A percentile compares a stretch with the other conserved stretches of the same genome.
These are phyloP conservation scores for Paramarasmius palmivorus DNA, from an alignment of 1,284 basidiomycete species.

Conservation along the genomic window DNA sequence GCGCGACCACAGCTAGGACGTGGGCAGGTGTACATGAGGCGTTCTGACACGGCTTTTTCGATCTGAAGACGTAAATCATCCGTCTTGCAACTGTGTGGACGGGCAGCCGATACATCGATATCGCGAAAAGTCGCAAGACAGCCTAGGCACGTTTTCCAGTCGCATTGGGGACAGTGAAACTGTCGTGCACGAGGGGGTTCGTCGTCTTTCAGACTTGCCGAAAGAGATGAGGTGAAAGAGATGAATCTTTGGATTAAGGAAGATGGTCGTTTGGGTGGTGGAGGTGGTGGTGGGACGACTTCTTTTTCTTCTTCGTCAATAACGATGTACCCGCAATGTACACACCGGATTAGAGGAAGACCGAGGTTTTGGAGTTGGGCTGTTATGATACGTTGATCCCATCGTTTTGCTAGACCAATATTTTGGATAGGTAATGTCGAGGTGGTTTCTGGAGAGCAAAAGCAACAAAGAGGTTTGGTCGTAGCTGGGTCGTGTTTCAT, in stretches of 20 bases:
- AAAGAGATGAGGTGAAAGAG: not conserved
- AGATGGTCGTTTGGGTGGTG: not conserved
- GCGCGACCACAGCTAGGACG: constrained; percentile 1
- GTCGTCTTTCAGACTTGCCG: not conserved
- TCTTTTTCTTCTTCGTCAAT: constrained; percentile 1
- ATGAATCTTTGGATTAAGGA: not conserved
- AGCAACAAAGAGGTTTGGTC: constrained; percentile 4
- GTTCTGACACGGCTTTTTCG: not conserved
- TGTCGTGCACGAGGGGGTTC: not conserved
- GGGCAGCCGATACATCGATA: not conserved
- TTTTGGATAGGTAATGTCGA: not conserved
- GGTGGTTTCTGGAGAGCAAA: not conserved
- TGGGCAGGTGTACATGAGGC: constrained; percentile 8
- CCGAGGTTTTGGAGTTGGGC: constrained; percentile 2
- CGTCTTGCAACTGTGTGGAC: not conserved
- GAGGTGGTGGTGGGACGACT: not conserved
- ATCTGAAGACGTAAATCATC: constrained; percentile 5
- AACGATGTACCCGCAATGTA: constrained; percentile 4
- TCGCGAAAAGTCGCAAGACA: not conserved
- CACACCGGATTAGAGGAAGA: constrained; percentile 3
- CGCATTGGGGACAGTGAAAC: constrained; percentile 3
- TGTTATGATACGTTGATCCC: constrained; percentile 9
- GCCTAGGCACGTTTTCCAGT: constrained; percentile 1
- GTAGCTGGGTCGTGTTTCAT: constrained; percentile 5
- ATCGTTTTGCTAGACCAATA: not conserved